phyloP scores from a whole-genome alignment of 148 eudicot species.

The Heliosperma pusillum region DNA sequence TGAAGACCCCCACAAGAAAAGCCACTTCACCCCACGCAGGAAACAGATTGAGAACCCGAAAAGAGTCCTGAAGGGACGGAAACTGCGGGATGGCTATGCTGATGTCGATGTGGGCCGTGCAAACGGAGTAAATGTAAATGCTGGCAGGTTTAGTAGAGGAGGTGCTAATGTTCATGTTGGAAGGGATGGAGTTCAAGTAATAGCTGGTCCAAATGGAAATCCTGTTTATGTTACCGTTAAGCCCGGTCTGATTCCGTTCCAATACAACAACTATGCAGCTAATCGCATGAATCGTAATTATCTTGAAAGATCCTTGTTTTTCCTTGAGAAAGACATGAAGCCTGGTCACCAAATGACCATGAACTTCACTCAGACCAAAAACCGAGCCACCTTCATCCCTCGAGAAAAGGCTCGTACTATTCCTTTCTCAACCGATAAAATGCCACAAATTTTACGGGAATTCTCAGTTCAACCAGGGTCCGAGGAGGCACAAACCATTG shows the following conservation, averaged over 20 bases:
- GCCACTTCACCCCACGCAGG: not conserved
- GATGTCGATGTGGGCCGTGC: not conserved
- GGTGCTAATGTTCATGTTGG: not conserved
- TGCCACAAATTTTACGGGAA: constrained; percentile 14
- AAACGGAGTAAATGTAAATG: too few relatives aligned
- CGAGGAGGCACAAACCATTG: constrained; percentile 22
- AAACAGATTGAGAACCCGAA: not conserved
- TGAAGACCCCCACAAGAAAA: not conserved
- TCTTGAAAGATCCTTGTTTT: constrained; percentile 25
- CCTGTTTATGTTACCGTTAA: constrained; percentile 20
- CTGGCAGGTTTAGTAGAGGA: too few relatives aligned
- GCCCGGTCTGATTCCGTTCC: constrained; percentile 20
- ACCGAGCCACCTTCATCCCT: constrained; percentile 28
- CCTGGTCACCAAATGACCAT: constrained; percentile 18
- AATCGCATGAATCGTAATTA: not conserved
- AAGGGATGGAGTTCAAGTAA: too few relatives aligned
- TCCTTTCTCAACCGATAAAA: constrained; percentile 25
- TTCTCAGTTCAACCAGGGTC: constrained; percentile 24
- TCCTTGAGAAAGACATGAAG: constrained; percentile 32
- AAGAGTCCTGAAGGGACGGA: not conserved
- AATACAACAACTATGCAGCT: not conserved
- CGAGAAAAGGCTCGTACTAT: constrained; percentile 17
- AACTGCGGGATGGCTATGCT: not conserved
- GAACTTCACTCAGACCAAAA: constrained; percentile 13
- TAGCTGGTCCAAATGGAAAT: not conserved